Base-by-base conservation (phyloP, 2,329 filamentous ascomycete species). In the Colletotrichum noveboracense region DNA sequence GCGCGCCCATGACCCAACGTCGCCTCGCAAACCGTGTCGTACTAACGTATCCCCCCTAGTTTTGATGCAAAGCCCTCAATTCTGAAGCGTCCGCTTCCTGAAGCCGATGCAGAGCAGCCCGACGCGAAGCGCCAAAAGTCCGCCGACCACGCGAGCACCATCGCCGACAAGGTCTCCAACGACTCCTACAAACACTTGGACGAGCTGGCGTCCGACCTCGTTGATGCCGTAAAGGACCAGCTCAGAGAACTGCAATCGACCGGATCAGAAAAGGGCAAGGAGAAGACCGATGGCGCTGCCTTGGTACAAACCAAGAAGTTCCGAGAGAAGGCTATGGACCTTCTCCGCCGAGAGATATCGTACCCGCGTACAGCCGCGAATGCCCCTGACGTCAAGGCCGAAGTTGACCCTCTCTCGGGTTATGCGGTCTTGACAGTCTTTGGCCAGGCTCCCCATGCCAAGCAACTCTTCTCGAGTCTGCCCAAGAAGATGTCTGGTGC, bases 391-490 rank as follows among this genome's bases (percentile, higher is more conserved):
- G 79, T 84, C 48, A 81, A 80, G n/a, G 80, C 84, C 64, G 78
- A 83, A 81, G 87, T 78, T 83, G 90, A 78, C 84, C 90, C 74
- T 18, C 14, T 64, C 16, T 26, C 38, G n/a, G 58, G 38, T 26
- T 70, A 67, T 71, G 89, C 92, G 18, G 93, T 96, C 7, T 87
- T 98, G 74, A 96, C 95, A 1, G 87, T 98, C 2, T 93, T 93
- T 78, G 95, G 95, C 70, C 94, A 93, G 78, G 94, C 94, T 55
- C 92, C 93, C 3, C 92, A 92, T 61, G 90, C 94, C 43, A 93
- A 93, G 79, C 94, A 96, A 76, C 87, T 98, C 6, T 98, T 97
- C 83, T 98, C 96, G 6, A 98, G 96, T 83, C 87, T 98, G 66
- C 94, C 85, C 10, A 85, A 84, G 64, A 86, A 89, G 13, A 85